A percentile compares a stretch with the other conserved stretches of the same genome.
Conservation (phyloP, 176 grass and related monocot genomes). For the Rhipidocladum racemiflorum region DNA sequence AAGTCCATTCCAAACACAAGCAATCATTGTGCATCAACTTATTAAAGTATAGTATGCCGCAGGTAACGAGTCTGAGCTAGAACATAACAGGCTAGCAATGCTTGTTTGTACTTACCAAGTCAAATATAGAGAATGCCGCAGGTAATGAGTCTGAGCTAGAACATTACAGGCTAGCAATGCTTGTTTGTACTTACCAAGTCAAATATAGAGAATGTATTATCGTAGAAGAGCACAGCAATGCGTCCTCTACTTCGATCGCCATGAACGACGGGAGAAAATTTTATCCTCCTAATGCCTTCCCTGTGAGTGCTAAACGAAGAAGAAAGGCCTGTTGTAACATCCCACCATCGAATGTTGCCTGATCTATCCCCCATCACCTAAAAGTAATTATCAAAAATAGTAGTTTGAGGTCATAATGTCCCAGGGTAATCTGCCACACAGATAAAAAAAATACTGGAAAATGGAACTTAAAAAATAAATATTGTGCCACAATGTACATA, state of each 20-base stretch:
- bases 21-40: no score
- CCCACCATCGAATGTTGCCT: conserved; percentile 99
- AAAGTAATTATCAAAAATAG: conserved; percentile 35
- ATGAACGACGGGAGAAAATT: conserved; percentile 90
- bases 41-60: neutral
- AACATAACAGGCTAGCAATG: conserved; percentile 21
- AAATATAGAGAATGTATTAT: conserved; percentile 99
- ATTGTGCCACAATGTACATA: conserved; percentile 43
- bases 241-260: conserved; percentile 87
- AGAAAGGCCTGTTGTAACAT: conserved; percentile 91
- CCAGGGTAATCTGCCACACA: conserved; percentile 22
- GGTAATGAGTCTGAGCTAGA: neutral
- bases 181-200: conserved; percentile 74
- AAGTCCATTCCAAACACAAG: no score
- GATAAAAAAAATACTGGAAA: conserved; percentile 11
- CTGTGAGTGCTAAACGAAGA: conserved; percentile 99
- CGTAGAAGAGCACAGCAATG: conserved; percentile 90
- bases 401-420: conserved; percentile 32
- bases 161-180: conserved; percentile 19
- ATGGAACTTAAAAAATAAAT: conserved; percentile 12
- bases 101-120: conserved; percentile 69
- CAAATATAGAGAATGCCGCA: conserved; percentile 99
- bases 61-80: neutral
- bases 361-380: conserved; percentile 98
- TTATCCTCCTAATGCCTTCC: conserved; percentile 96